These are phyloP conservation scores for Boechera divaricarpa DNA, from an alignment of 345 rosid species.

Conservation along the genomic window DNA sequence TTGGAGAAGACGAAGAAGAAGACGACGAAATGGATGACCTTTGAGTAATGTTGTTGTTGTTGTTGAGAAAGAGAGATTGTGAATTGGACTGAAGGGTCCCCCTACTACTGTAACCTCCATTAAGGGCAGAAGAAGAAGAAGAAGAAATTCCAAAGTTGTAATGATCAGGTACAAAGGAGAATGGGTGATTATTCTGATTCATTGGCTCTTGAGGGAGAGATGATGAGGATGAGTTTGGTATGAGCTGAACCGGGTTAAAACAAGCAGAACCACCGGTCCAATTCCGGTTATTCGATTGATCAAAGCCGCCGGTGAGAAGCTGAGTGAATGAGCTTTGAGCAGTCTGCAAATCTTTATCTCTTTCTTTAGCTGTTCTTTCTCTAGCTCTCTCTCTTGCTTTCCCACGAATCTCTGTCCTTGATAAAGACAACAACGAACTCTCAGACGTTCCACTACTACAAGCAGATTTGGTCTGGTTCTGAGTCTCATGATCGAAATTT, in stretches of 20 bases:
- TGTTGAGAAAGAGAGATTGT: constrained; percentile 42
- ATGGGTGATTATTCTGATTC: constrained; percentile 45
- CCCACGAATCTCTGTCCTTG: constrained; percentile 69
- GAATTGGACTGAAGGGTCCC: constrained; percentile 99
- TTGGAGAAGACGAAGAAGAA: constrained; percentile 45
- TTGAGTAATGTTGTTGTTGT: constrained; percentile 53
- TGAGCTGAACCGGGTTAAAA: constrained; percentile 54
- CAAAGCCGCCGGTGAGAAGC: constrained; percentile 70
- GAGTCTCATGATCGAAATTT: constrained; percentile 52
- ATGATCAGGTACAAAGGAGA: constrained; percentile 68
- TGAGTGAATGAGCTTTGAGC: constrained; percentile 73
- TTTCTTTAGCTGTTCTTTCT: constrained; percentile 83
- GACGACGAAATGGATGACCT: constrained; percentile 55
- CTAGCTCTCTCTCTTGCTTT: constrained; percentile 81
- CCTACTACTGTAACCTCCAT: constrained; percentile 81
- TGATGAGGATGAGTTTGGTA: constrained; percentile 49
- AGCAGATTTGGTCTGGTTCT: constrained; percentile 76
- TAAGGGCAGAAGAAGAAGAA: constrained; percentile 44
- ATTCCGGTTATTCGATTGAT: constrained; percentile 50
- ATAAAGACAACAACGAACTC: constrained; percentile 78
- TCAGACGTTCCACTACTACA: constrained; percentile 91
- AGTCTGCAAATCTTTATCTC: constrained; percentile 60
- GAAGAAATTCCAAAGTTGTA: constrained; percentile 85
- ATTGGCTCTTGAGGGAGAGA: constrained; percentile 40
- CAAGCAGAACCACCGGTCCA: constrained; percentile 61